Percentiles rank a stretch among this genome's conserved stretches.
These are phyloP conservation scores for Euclidium syriacum DNA, from an alignment of 345 rosid genomes.

Conservation along the genomic window DNA sequence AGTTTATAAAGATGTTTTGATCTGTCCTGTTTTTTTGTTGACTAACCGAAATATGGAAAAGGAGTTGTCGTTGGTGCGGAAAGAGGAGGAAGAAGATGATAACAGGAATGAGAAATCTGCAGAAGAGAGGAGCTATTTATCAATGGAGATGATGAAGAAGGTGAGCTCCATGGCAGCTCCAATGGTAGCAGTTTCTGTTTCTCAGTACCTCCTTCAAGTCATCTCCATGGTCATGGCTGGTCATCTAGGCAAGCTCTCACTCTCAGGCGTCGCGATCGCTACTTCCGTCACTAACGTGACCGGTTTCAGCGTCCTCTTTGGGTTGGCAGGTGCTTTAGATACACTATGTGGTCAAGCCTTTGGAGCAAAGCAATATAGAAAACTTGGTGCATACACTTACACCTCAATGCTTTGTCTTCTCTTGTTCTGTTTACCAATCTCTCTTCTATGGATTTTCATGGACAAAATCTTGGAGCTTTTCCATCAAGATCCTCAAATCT, in stretches of 20 bases:
- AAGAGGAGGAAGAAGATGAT: neutral
- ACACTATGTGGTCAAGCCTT: slow-evolving; percentile 48
- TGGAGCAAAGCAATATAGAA: slow-evolving; percentile 41
- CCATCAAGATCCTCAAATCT: slow-evolving; percentile 32
- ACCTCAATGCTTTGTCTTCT: no score
- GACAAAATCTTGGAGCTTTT: slow-evolving; percentile 22
- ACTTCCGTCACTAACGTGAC: neutral
- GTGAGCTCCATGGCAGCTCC: no score
- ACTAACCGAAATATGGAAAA: no score
- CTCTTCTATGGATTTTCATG: slow-evolving; percentile 33
- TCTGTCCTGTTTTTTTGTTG: no score
- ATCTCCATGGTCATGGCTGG: no score
- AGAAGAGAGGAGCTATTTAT: neutral
- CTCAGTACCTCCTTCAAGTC: neutral
- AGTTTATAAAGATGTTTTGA: no score
- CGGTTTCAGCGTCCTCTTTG: slow-evolving; percentile 16
- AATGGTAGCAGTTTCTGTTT: neutral
- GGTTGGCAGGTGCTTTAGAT: slow-evolving; percentile 41
- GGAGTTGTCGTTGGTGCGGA: neutral
- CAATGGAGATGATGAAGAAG: neutral
- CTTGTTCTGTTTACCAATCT: slow-evolving; percentile 18
- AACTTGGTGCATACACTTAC: slow-evolving; percentile 34
- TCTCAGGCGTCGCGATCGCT: neutral
- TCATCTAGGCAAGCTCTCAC: neutral
- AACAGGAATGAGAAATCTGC: neutral